Evolutionary conservation across 2,329 filamentous ascomycete species (phyloP).

Genomic region (Cladosporium oxysporum): DNA sequence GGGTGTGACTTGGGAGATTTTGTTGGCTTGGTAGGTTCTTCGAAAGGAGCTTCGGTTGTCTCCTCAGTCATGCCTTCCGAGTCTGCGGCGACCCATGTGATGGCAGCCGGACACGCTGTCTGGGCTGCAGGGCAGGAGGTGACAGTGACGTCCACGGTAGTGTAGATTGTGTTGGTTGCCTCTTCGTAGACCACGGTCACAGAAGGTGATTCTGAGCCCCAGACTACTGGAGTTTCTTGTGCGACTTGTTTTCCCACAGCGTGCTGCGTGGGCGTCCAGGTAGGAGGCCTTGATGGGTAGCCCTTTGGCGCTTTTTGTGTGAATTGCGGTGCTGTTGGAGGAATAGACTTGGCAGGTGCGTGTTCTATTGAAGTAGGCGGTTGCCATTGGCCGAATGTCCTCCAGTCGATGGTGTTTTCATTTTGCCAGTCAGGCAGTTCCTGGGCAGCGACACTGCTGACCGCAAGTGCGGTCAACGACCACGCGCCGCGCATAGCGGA

Average conservation of each 20-base stretch:
- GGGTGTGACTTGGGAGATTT: constrained; percentile 1
- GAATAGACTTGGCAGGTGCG: constrained; percentile 1
- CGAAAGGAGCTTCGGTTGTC: constrained; percentile 13
- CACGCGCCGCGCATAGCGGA: constrained; percentile 17
- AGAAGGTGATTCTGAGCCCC: constrained; percentile 7
- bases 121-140: constrained; percentile 19
- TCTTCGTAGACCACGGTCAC: constrained; percentile 21
- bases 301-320: constrained; percentile 17
- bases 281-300: constrained; percentile 10
- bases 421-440: constrained; percentile 18
- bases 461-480: constrained; percentile 19
- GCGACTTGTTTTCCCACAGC: constrained; percentile 13
- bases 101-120: constrained; percentile 15
- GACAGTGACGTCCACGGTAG: constrained; percentile 21
- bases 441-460: constrained; percentile 18
- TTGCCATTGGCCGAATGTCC: constrained; percentile 20
- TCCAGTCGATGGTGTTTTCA: constrained; percentile 19
- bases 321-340: constrained; percentile 14
- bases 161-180: constrained; percentile 19
- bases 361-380: constrained; percentile 1
- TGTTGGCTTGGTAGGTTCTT: constrained; percentile 8
- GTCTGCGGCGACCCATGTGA: constrained; percentile 11
- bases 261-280: constrained; percentile 12
- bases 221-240: constrained; percentile 9
- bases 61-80: not conserved